Evolutionary conservation across 805 yeast species (phyloP).

Genomic region (Torulaspora gathmanii): DNA sequence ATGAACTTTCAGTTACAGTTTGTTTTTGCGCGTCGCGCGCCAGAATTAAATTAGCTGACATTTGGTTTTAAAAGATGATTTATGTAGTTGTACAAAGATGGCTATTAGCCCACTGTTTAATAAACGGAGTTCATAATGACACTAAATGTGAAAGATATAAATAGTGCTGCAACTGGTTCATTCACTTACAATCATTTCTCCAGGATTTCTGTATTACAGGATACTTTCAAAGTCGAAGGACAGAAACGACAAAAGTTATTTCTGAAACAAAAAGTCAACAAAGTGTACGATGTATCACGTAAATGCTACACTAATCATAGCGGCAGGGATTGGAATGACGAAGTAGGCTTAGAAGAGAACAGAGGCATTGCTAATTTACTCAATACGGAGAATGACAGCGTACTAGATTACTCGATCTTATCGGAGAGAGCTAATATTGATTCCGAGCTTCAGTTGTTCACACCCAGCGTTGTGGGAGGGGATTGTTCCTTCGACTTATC

Average conservation of each 20-base stretch:
- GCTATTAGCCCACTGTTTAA: background rate
- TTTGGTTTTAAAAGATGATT: background rate
- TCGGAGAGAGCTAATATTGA: conserved; percentile 6
- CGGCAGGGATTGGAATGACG: conserved; percentile 7
- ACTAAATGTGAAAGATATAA: conserved; percentile 8
- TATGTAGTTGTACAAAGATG: background rate
- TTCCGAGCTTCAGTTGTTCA: conserved; percentile 6
- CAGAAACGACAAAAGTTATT: background rate
- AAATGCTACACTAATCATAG: conserved; percentile 1
- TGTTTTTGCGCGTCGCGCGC: background rate
- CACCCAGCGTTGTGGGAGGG: conserved; percentile 7
- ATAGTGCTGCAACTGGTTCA: conserved; percentile 8
- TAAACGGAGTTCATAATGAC: conserved; percentile 5
- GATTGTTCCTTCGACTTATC: conserved; percentile 5
- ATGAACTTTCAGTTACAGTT: background rate
- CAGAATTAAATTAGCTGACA: background rate
- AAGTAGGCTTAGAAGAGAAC: background rate
- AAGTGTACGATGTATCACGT: conserved; percentile 2
- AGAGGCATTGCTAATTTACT: conserved; percentile 4
- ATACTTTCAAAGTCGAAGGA: conserved; percentile 3
- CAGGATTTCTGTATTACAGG: conserved; percentile 8
- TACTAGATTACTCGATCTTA: conserved; percentile 16
- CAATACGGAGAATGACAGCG: conserved; percentile 20
- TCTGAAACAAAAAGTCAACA: conserved; percentile 2
- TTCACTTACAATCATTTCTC: conserved; percentile 11